Conservation (phyloP, 208 protist genomes). For the Trypanosoma avium region DNA sequence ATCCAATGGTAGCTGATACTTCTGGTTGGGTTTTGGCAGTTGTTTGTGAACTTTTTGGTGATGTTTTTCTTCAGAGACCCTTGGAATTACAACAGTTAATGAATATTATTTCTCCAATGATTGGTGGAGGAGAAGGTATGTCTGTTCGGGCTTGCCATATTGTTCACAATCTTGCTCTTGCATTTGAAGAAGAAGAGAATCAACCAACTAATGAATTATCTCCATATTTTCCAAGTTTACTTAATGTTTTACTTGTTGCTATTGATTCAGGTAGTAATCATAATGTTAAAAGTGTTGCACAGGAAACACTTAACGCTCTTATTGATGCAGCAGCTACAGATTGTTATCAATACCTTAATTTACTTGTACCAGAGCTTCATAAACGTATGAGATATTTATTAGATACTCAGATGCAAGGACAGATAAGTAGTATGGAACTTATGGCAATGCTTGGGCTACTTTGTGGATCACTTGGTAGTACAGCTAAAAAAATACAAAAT, state of each 20-base stretch:
- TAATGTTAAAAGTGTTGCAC: conserved; percentile 82
- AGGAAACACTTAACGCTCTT: conserved; percentile 94
- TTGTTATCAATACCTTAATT: conserved; percentile 42
- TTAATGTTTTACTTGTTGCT: conserved; percentile 56
- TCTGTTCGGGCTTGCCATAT: conserved; percentile 93
- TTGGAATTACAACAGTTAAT: conserved; percentile 70
- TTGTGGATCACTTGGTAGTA: conserved; percentile 76
- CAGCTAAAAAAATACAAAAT: conserved; percentile 68
- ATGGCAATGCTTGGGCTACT: conserved; percentile 84
- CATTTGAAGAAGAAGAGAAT: conserved; percentile 73
- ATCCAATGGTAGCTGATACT: conserved; percentile 92
- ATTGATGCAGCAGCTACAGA: conserved; percentile 85
- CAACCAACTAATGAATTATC: conserved; percentile 85
- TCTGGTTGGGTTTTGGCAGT: conserved; percentile 94
- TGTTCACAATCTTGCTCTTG: conserved; percentile 93
- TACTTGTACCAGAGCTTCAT: conserved; percentile 79
- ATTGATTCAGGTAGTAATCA: conserved; percentile 77
- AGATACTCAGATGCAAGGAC: conserved; percentile 40
- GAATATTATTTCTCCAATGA: conserved; percentile 65
- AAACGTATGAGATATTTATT: conserved; percentile 59
- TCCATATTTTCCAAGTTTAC: conserved; percentile 77
- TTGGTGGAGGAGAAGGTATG: conserved; percentile 58
- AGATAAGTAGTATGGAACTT: conserved; percentile 42
- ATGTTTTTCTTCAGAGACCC: conserved; percentile 61
- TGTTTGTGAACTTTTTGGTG: conserved; percentile 91